Evolutionary conservation across 345 rosid genomes (phyloP), one percentile per base, ranked within the genome.

Genomic region (Eucalyptus lansdowneana): DNA sequence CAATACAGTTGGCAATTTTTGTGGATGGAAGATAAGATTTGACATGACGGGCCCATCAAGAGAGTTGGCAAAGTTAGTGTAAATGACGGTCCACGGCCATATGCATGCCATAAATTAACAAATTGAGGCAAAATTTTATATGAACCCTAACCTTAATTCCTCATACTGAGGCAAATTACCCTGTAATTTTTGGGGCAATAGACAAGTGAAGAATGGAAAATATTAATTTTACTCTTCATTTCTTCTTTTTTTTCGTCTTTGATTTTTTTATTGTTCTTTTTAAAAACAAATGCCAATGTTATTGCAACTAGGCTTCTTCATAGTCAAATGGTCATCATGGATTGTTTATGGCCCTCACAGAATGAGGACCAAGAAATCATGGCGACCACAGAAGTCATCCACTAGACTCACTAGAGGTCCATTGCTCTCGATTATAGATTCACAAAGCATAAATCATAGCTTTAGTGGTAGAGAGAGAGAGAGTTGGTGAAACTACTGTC

Each of bases 281-380:
- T 12, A 27, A 27, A 27, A 60, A 60, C 69, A 27, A 60, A 60
- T 60, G 14, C 15, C 69, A 5, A 60, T 27, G 92, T 98, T 98
- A 87, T 94, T 97, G 89, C 99, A 97, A n/a, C 98, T 98, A 25
- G 99, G 99, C 94, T 94, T 96, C 95, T 97, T 97, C n/a, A 99
- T 99, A 90, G 98, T 95, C 88, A 50, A 91, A 91, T 95, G 93
- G 89, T 98, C 98, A 14, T 95, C 97, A 81, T 97, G 98, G 34
- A 98, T 97, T 56, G 95, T 97, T 99, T 27, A 99, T 98, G 62
- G 97, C 97, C 37, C 89, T 83, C 53, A 92, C 98, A 5, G 93
- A 86, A 91, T 89, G 93, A 5, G 93, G 92, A 44, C 42, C 88
- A 92, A 69, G 91, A 93, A 92, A 97, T 91, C 92, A 94, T 87